Base-by-base conservation (phyloP, 108 stramenopile species). In the Chaetoceros tenuissimus region DNA sequence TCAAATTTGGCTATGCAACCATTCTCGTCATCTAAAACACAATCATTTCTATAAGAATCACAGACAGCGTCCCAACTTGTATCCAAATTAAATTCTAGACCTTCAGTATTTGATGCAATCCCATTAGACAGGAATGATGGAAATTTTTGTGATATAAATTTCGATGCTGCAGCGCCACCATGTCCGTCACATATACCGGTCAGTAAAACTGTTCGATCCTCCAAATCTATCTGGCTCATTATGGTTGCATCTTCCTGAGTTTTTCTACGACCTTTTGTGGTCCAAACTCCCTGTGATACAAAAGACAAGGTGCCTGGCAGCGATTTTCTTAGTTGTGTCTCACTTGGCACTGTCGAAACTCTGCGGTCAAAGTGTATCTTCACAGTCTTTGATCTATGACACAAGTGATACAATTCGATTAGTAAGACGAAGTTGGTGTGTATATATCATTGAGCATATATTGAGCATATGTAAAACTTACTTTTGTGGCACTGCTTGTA, bases 141-240 rank as follows among this genome's bases (percentile, higher is more conserved):
- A 21, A 40, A n/a, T n/a, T 75, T 51, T 44, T 68, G 52, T 18
- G 81, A 67, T 24, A 81, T 75, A 3, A 63, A 56, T 51, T 77
- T 61, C 47, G 80, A 70, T 24, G 89, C 89, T 8, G 75, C 78
- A 17, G 53, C 70, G 20, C 89, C 89, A 0, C 81, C 80, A 48
- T 90, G 89, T 13, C 89, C 89, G 69, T 90, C 89, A 71, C 84
- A 73, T 2, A 90, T 83, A 23, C 83, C 89, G n/a, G 81, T 72
- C 2, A 90, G 44, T 3, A 86, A 51, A 3, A 81, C 66, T 46
- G 77, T 71, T 28, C 64, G 53, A 46, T 79, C 67, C n/a, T 66
- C 50, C 52, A 72, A 64, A 40, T 82, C 74, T 24, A 87, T 80
- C 26, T 87, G 81, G 30, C 82, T 79, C 18, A 85, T 61, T 18